Evolutionary conservation across 441 rosid species (phyloP).

Genomic region (Geranium incanum): DNA sequence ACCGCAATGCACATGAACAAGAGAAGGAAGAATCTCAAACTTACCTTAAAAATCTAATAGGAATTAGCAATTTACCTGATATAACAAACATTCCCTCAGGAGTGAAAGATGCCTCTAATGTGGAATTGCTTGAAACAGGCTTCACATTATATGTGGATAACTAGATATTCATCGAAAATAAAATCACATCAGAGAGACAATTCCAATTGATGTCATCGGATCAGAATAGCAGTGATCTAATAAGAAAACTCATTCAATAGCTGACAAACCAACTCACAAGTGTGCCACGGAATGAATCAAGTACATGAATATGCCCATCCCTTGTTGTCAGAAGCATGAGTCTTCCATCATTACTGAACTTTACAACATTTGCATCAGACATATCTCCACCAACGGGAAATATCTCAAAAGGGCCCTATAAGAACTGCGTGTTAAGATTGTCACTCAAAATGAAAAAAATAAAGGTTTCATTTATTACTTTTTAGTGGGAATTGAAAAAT

Average conservation of each 20-base stretch:
- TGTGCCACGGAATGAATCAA: constrained; percentile 90
- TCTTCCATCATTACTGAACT: constrained; percentile 82
- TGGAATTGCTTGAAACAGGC: constrained; percentile 66
- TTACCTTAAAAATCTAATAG: too few relatives aligned
- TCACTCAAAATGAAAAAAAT: background rate
- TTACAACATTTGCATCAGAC: constrained; percentile 76
- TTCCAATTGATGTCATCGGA: background rate
- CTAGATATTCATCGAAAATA: constrained; percentile 33
- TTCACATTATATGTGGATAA: constrained; percentile 71
- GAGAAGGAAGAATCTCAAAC: too few relatives aligned
- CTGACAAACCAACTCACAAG: constrained; percentile 39
- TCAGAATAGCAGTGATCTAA: background rate
- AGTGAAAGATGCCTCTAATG: constrained; percentile 87
- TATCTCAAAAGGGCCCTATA: constrained; percentile 79
- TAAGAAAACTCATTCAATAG: background rate
- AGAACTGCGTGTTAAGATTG: constrained; percentile 7
- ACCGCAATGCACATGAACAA: too few relatives aligned
- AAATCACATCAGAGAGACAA: constrained; percentile 17
- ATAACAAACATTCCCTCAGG: constrained; percentile 90
- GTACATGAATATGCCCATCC: constrained; percentile 21
- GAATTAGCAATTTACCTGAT: constrained; percentile 43
- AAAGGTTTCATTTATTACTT: background rate
- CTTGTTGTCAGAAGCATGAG: too few relatives aligned
- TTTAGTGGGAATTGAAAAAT: background rate
- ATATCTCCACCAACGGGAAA: constrained; percentile 77